Evolutionary conservation across 768 basidiomycete genomes (phyloP), one percentile per base, ranked within the genome.

Genomic region (Pleurotus giganteus): DNA sequence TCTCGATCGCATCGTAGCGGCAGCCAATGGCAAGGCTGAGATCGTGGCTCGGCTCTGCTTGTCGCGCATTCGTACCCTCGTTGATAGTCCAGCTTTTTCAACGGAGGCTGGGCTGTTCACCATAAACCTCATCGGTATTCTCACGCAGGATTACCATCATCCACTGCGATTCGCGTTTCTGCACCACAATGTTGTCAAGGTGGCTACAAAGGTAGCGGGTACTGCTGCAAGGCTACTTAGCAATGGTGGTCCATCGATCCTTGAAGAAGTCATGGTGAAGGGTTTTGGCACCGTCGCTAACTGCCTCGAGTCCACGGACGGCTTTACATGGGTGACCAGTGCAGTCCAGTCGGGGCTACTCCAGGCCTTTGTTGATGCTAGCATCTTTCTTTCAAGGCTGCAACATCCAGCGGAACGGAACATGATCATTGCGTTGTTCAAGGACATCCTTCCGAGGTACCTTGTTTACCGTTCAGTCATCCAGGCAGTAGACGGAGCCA

Each of bases 401-500:
- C 61, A 64, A 36, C 2, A 34, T 15, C 58, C 55, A n/a, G 66
- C 70, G 19, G 72, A 73, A 42, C 57, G 56, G 15, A 60, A 61
- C 2, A 69, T 72, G 66, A 59, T 72, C 34, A 47, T 61, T 11
- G 54, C 51, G 1, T 57, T 72, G 23, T 36, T 75, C 11, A 57
- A 55, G 11, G 50, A 65, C 27, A 66, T 69, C 32, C 57, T 74
- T 3, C 67, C 70, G 3, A 64, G 59, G 32, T 74, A 74, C 52
- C 63, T 73, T n/a, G 69, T 73, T 3, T 75, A 74, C 56, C 66
- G 70, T 4, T 71, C 69, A 17, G 72, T 74, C 15, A 57, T 74
- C 7, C 62, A 65, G 46, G 64, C 65, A 5, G 64, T 70, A 15
- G 65, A 72, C 42, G 54, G 58, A 7, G 58, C 67, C n/a, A 63